A percentile compares a stretch with the other conserved stretches of the same genome.
phyloP scores from a whole-genome alignment of 2,329 filamentous ascomycete genomes.

The Neonectria ditissima region DNA sequence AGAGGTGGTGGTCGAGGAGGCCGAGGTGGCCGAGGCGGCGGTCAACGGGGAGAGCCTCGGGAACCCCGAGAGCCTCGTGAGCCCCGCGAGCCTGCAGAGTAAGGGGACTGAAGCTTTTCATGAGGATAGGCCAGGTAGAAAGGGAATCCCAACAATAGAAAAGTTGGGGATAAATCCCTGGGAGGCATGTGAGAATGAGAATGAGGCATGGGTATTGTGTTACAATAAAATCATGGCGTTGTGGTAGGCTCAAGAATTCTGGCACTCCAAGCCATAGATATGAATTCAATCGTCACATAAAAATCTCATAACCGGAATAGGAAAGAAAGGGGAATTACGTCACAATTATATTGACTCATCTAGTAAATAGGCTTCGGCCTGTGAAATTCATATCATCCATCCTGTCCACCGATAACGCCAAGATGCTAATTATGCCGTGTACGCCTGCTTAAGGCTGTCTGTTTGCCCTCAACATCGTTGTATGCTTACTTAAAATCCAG shows the following conservation, averaged over 20 bases:
- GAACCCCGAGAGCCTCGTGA: conserved; percentile 61
- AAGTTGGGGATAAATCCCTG: conserved; percentile 35
- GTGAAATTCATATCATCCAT: conserved; percentile 48
- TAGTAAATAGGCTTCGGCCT: conserved; percentile 46
- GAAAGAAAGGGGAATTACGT: conserved; percentile 36
- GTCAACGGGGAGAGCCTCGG: conserved; percentile 63
- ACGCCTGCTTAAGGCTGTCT: conserved; percentile 47
- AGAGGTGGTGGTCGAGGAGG: conserved; percentile 57
- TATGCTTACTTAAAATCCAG: conserved; percentile 57
- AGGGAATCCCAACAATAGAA: conserved; percentile 36
- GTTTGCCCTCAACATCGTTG: conserved; percentile 44
- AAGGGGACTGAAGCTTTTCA: conserved; percentile 16
- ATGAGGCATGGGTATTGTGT: conserved; percentile 49
- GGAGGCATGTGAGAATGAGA: conserved; percentile 40
- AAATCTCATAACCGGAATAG: conserved; percentile 22
- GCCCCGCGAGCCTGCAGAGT: conserved; percentile 54
- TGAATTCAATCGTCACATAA: conserved; percentile 51
- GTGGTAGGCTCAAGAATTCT: conserved; percentile 51
- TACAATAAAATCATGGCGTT: conserved; percentile 54
- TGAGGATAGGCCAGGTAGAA: conserved; percentile 32
- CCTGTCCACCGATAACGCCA: conserved; percentile 55
- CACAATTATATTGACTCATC: conserved; percentile 47
- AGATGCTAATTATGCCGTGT: conserved; percentile 53
- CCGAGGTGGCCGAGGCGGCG: conserved; percentile 63
- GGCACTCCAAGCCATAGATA: conserved; percentile 49